Conservation (phyloP, 2,329 filamentous ascomycete genomes). For the Fusarium irregulare region DNA sequence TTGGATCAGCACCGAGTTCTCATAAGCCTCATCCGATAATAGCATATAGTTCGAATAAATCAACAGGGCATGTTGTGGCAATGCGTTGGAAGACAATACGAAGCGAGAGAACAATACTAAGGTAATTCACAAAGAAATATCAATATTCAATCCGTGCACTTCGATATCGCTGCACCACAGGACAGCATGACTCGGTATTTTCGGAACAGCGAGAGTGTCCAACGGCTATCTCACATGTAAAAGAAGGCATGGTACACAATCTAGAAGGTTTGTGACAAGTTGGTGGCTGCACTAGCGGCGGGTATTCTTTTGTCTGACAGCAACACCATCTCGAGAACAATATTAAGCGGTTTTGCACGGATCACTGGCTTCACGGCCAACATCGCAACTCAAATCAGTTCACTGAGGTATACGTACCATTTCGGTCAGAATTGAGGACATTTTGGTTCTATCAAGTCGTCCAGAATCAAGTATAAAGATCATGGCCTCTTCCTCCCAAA, state of each 20-base stretch:
- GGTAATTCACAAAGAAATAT: conserved; percentile 34
- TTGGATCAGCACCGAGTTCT: neutral
- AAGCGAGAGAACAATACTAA: conserved; percentile 49
- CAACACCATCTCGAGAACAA: conserved; percentile 45
- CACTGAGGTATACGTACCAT: conserved; percentile 20
- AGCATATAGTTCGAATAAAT: neutral
- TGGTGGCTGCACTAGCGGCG: conserved; percentile 17
- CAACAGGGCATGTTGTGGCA: conserved; percentile 3
- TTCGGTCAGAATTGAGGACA: neutral
- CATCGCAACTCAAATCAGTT: neutral
- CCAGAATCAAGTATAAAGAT: conserved; percentile 36
- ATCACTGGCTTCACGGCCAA: conserved; percentile 29
- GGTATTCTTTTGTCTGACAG: conserved; percentile 20
- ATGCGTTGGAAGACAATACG: conserved; percentile 34
- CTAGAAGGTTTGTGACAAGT: conserved; percentile 7
- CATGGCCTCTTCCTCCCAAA: neutral
- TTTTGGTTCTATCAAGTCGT: neutral
- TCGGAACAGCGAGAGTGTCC: neutral
- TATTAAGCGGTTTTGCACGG: conserved; percentile 37
- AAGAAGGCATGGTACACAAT: conserved; percentile 1
- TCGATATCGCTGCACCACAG: conserved; percentile 10
- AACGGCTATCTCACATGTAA: neutral
- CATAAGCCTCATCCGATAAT: neutral
- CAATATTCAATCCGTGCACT: conserved; percentile 13
- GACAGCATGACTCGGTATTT: neutral